Percentiles rank a stretch among this genome's conserved stretches.
phyloP scores from a whole-genome alignment of 371 early-diverging fungal genomes.

The Mortierella sp. region DNA sequence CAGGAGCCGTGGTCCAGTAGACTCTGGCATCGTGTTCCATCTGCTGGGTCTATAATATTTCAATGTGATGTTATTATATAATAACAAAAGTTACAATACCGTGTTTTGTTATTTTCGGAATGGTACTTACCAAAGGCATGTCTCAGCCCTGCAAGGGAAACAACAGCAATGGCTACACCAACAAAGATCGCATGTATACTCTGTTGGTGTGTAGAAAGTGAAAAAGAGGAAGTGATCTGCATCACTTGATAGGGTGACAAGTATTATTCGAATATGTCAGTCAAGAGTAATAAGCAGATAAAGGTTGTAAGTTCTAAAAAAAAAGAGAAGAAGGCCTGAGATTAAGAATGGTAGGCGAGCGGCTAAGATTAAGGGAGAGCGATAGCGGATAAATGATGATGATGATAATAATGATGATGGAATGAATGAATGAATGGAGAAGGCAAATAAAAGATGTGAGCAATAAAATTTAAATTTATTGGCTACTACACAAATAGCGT shows the following conservation, averaged over 20 bases:
- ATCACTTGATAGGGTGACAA: not conserved
- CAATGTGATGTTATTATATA: too few relatives aligned
- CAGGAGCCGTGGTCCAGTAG: conserved; percentile 63
- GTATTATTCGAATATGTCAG: too few relatives aligned
- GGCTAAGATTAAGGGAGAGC: not conserved
- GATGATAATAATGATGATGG: too few relatives aligned
- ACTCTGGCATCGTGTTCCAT: conserved; percentile 60
- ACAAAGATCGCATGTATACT: conserved; percentile 20
- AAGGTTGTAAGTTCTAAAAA: too few relatives aligned
- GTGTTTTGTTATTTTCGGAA: not conserved
- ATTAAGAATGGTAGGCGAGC: not conserved
- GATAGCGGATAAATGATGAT: too few relatives aligned
- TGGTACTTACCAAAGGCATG: conserved; percentile 22
- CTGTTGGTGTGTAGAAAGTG: not conserved
- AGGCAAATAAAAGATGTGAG: too few relatives aligned
- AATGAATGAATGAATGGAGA: too few relatives aligned
- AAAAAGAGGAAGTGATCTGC: conserved; percentile 14
- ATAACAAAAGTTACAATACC: not conserved
- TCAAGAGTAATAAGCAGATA: too few relatives aligned
- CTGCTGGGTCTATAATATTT: conserved; percentile 51
- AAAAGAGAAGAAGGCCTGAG: too few relatives aligned
- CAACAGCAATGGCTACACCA: conserved; percentile 12
- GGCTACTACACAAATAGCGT: too few relatives aligned
- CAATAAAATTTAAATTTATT: too few relatives aligned
- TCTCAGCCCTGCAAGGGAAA: conserved; percentile 16